phyloP scores from a whole-genome alignment of 257 asterid species.

The Nicotiana paniculata region DNA sequence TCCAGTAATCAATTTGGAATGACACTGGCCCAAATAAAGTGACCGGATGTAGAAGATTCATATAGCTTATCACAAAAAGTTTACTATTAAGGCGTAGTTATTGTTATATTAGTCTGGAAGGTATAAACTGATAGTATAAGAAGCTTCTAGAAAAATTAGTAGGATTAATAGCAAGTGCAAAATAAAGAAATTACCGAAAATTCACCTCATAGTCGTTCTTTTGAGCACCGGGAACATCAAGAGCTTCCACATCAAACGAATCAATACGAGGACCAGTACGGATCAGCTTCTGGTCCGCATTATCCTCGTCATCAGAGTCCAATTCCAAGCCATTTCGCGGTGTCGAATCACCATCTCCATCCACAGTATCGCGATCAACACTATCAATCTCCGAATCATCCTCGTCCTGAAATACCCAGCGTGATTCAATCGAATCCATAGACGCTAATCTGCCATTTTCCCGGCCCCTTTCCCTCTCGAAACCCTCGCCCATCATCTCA shows the following conservation, averaged over 20 bases:
- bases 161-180: not conserved
- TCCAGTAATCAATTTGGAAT: not conserved
- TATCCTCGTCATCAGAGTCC: constrained; percentile 78
- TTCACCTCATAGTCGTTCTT: constrained; percentile 79
- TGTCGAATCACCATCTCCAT: constrained; percentile 37
- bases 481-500: constrained; percentile 73
- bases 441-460: constrained; percentile 62
- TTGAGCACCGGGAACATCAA: constrained; percentile 86
- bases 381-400: constrained; percentile 47
- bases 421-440: constrained; percentile 87
- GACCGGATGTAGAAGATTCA: not conserved
- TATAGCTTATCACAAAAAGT: not conserved
- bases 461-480: constrained; percentile 77
- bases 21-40: not conserved
- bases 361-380: constrained; percentile 35
- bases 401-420: constrained; percentile 93
- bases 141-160: not conserved
- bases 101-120: not conserved
- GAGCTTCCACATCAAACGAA: constrained; percentile 95
- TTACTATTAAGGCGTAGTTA: not conserved
- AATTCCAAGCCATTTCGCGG: constrained; percentile 29
- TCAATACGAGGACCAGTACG: constrained; percentile 95
- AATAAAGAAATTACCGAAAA: not conserved
- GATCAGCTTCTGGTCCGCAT: constrained; percentile 70
- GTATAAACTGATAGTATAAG: not conserved